A percentile compares a stretch with the other conserved stretches of the same genome.
phyloP scores from a whole-genome alignment of 2,329 filamentous ascomycete species.

The Penicillium vulpinum region DNA sequence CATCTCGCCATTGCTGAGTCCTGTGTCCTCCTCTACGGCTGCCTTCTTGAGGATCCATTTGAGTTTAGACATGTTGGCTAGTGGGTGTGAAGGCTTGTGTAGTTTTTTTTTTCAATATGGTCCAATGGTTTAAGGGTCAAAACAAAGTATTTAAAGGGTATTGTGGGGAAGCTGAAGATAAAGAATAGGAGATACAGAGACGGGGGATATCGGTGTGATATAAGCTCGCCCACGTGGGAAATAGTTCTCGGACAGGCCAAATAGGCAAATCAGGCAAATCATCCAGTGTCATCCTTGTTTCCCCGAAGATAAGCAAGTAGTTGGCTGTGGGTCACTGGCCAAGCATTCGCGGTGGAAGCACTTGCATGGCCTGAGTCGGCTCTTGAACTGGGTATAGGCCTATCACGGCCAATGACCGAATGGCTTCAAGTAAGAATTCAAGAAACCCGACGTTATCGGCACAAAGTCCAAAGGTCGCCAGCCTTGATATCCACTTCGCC shows the following conservation, averaged over 20 bases:
- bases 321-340: not conserved
- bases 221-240: not conserved
- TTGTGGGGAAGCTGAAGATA: not conserved
- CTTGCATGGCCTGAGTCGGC: not conserved
- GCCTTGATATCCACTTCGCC: not conserved
- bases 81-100: not conserved
- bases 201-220: not conserved
- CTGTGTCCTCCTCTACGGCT: constrained; percentile 72
- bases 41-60: constrained; percentile 54
- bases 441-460: constrained; percentile 31
- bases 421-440: constrained; percentile 24
- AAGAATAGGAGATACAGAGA: not conserved
- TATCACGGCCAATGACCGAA: constrained; percentile 24
- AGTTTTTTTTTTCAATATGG: no score
- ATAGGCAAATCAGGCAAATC: no score
- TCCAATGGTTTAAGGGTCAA: no score
- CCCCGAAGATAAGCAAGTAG: not conserved
- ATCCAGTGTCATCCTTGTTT: not conserved
- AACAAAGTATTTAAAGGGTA: not conserved
- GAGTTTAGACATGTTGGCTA: constrained; percentile 28
- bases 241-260: no score
- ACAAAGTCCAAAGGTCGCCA: no score
- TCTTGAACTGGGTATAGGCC: no score
- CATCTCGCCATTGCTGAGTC: constrained; percentile 74
- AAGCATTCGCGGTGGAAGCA: not conserved